phyloP scores from a whole-genome alignment of 495 filamentous ascomycete species.

The Durotheca rogersii region DNA sequence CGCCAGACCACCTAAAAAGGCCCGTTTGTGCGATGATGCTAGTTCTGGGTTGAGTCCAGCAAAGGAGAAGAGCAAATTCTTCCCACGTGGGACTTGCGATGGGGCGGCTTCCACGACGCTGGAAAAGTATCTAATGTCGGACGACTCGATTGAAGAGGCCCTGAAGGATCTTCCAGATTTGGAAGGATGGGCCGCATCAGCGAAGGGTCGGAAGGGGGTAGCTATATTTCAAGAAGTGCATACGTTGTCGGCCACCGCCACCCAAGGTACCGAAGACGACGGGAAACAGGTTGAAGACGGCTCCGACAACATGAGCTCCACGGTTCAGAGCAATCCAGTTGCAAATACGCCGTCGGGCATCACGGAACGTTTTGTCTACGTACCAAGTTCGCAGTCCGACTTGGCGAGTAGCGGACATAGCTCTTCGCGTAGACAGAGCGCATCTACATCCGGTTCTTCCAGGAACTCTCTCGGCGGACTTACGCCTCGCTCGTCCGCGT shows the following conservation, averaged over 20 bases:
- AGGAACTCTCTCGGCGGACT: conserved; percentile 15
- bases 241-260: neutral
- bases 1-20: conserved; percentile 50
- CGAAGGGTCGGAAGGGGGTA: conserved; percentile 26
- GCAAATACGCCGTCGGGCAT: conserved; percentile 26
- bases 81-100: conserved; percentile 30
- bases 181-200: conserved; percentile 21
- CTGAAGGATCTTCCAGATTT: conserved; percentile 45
- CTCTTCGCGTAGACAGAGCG: conserved; percentile 17
- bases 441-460: conserved; percentile 27
- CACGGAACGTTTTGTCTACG: conserved; percentile 23
- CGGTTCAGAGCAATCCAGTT: neutral
- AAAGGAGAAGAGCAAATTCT: conserved; percentile 47
- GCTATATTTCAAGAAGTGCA: conserved; percentile 31
- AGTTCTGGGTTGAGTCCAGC: conserved; percentile 13
- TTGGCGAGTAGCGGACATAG: neutral
- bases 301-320: neutral
- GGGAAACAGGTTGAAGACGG: neutral
- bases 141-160: conserved; percentile 50
- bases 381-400: neutral
- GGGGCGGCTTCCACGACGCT: conserved; percentile 15
- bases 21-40: conserved; percentile 47
- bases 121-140: conserved; percentile 44
- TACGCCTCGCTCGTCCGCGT: conserved; percentile 38
- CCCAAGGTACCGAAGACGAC: conserved; percentile 14